Base-by-base conservation (phyloP, 345 rosid genomes). In the Leavenworthia alabamica region DNA sequence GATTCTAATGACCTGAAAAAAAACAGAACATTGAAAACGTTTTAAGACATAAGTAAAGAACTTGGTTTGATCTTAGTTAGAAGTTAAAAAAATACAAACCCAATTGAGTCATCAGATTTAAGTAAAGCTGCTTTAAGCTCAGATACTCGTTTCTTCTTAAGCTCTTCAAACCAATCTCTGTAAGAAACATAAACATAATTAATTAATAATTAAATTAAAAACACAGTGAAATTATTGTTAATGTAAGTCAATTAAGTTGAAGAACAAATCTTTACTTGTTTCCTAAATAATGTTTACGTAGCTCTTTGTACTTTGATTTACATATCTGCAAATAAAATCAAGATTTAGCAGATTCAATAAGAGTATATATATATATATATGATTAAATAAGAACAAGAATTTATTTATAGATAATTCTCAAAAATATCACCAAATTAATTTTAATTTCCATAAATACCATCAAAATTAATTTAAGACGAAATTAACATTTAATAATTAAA, bases 131-230 rank as follows among this genome's bases (percentile, higher is more conserved):
- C 82, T 73, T 70, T 84, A 64, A 92, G 76, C 77, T 88, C 96
- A 20, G 68, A 77, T 71, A 88, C 80, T 47, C 95, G 84, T 71
- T 82, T 81, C 77, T 78, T 86, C 42, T 89, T 78, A 44, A 92
- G 77, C 75, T 92, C 98, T 67, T 86, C 96, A 67, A 84, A 84
- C 89, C 84, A 86, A 60, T 81, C 82, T 71, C 96, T 88, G 37
- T 15, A 48, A 57, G 60, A 22, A 22, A 49, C 17, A 45, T 51
- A 23, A 50, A 63, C 53, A 70, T 44, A 40, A 10, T n/a, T n/a
- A n/a, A n/a, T n/a, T n/a, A n/a, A n/a, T n/a, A n/a, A n/a, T n/a
- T n/a, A n/a, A n/a, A n/a, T n/a, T n/a, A n/a, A n/a, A n/a, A n/a
- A n/a, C n/a, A n/a, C 8, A 3, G 46, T 62, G 3, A 44, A 35